Percentiles rank a stretch among this genome's conserved stretches.
Conservation (phyloP, 441 rosid species). For the Erodium texanum region DNA sequence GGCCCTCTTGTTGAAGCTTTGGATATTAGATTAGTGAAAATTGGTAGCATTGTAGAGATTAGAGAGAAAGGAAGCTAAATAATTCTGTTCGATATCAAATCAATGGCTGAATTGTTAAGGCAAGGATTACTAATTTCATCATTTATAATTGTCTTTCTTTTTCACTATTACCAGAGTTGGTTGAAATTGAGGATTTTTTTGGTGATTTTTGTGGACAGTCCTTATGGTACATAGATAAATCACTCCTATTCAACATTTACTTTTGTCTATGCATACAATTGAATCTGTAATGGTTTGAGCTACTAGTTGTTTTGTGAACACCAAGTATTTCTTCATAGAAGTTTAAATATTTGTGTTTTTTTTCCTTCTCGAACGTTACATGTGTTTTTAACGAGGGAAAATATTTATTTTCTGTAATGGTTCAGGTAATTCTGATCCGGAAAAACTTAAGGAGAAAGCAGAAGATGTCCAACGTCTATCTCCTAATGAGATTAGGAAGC, state of each 20-base stretch:
- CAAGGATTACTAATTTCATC: not conserved
- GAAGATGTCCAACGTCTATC: constrained; percentile 54
- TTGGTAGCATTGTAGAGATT: not conserved
- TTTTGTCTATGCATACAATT: not conserved
- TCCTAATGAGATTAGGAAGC: constrained; percentile 52
- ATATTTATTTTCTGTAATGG: not conserved
- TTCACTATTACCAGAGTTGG: too few species aligned
- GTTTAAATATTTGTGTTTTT: not conserved
- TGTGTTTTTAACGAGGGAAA: not conserved
- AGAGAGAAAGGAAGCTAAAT: not conserved
- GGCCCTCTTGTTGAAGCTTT: not conserved
- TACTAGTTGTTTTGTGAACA: not conserved
- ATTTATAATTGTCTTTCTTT: not conserved
- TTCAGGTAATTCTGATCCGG: constrained; percentile 81
- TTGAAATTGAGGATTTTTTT: not conserved
- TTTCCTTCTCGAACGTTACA: not conserved
- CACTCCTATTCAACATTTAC: not conserved
- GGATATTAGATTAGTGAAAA: not conserved
- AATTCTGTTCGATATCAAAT: not conserved
- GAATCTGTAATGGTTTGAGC: not conserved
- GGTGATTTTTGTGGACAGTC: not conserved
- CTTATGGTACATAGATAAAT: not conserved
- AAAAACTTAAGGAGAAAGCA: constrained; percentile 60
- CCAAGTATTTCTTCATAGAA: too few species aligned
- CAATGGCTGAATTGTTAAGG: not conserved